Percentiles rank a stretch among this genome's conserved stretches.
These are phyloP conservation scores for Populus tomentosa DNA, from an alignment of 441 rosid species.

Conservation along the genomic window DNA sequence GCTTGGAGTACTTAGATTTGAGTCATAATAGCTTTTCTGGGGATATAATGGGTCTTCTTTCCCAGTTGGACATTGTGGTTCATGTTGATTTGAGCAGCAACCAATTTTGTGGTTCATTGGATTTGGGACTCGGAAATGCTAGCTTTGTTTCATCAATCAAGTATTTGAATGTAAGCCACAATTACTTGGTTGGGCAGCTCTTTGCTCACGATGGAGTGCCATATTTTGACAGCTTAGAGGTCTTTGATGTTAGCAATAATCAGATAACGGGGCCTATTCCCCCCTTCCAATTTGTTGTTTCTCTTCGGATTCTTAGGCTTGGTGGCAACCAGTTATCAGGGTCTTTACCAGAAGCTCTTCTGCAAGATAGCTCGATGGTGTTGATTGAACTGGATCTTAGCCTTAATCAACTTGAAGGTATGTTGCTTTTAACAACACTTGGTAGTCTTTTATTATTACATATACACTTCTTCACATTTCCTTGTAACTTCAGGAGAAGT, in stretches of 20 bases:
- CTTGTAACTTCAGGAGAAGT: no score
- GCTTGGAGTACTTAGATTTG: slow-evolving; percentile 61
- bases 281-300: slow-evolving; percentile 66
- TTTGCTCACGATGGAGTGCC: slow-evolving; percentile 77
- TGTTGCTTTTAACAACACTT: no score
- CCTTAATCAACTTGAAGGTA: no score
- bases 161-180: slow-evolving; percentile 61
- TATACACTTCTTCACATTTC: no score
- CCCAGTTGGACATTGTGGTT: slow-evolving; percentile 43
- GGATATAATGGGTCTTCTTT: slow-evolving; percentile 56
- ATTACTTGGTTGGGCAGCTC: slow-evolving; percentile 57
- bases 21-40: slow-evolving; percentile 52
- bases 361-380: slow-evolving; percentile 48
- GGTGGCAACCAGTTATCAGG: slow-evolving; percentile 65
- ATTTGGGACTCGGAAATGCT: slow-evolving; percentile 56
- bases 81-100: slow-evolving; percentile 70
- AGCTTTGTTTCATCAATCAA: slow-evolving; percentile 58
- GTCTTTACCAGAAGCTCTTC: slow-evolving; percentile 55
- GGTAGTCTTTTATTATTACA: no score
- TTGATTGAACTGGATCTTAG: no score
- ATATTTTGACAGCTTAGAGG: slow-evolving; percentile 78
- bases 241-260: slow-evolving; percentile 79
- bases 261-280: slow-evolving; percentile 52
- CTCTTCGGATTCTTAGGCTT: slow-evolving; percentile 62
- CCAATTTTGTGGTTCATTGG: slow-evolving; percentile 63